Base-by-base conservation (phyloP, 2,329 filamentous ascomycete species). In the Atkinsonella hypoxylon region DNA sequence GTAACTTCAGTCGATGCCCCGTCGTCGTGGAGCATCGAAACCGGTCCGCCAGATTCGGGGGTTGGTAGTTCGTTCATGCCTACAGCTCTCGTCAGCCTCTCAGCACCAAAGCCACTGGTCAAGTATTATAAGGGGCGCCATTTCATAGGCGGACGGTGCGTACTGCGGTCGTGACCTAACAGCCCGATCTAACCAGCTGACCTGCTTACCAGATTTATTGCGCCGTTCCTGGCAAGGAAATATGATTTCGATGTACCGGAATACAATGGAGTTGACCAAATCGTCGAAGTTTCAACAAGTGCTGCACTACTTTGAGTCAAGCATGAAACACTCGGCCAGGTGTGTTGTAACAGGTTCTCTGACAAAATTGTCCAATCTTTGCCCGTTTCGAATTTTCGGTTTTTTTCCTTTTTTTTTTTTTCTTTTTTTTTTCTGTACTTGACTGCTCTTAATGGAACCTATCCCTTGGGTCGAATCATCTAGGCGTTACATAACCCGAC, bases 1-100 rank as follows among this genome's bases (percentile, higher is more conserved):
- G 85, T 97, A 0, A 83, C 93, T 2, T 86, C 89, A 2, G 87
- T 98, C 20, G 93, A 98, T 69, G 89, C 88, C 7, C 93, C 93
- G 1, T 95, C 88, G 32, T 93, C 87, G 1, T 98, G 93, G 93
- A 82, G 93, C 65, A 94, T 98, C 51, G 87, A 95, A 62, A 73
- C 75, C 11, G 93, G 93, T 0, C 91, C 91, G 9, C 89, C 90
- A 11, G 70, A 74, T 48, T 79, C 82, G 1, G 91, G 89, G 0
- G 76, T 87, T 0, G 91, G 89, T 1, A 84, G 83, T 60, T 81
- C 75, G 4, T 97, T 95, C 62, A 82, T 87, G 70, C 93, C 93
- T 56, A 73, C 77, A 34, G 82, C 83, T 18, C 72, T 98, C 52
- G 82, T 98, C 57, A 95, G 88, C 64, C 72, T 98, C 62, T 95